Percentiles rank a stretch among this genome's conserved stretches.
Evolutionary conservation across 129 eudicot species (phyloP).

Genomic region (Gnaphalium uliginosum): DNA sequence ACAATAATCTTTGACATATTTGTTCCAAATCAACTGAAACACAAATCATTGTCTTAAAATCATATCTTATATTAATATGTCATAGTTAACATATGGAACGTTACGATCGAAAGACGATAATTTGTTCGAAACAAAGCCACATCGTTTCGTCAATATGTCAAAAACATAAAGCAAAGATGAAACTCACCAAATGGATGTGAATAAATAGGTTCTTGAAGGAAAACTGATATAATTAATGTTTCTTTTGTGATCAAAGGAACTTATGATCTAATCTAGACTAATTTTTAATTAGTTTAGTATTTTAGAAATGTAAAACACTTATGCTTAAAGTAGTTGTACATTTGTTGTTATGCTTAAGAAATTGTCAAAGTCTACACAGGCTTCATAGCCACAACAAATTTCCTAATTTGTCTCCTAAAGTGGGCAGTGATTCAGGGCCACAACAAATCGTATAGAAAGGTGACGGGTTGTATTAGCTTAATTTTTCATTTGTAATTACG

Average conservation of each 20-base stretch:
- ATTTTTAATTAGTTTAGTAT: not conserved
- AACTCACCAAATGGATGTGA: slow-evolving; percentile 17
- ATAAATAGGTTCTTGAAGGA: not conserved
- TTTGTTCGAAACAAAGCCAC: not conserved
- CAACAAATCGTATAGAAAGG: not conserved
- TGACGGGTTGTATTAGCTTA: not conserved
- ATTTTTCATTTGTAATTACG: not conserved
- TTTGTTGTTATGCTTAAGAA: slow-evolving; percentile 12
- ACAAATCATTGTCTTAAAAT: not conserved
- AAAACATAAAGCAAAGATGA: not conserved
- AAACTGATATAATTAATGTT: not conserved
- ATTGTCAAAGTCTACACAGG: not conserved
- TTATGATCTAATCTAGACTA: not conserved
- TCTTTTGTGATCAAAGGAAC: not conserved
- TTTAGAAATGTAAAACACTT: not conserved
- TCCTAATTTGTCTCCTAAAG: slow-evolving; percentile 8
- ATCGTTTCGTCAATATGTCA: not conserved
- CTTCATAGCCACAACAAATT: slow-evolving; percentile 9
- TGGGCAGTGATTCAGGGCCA: not conserved
- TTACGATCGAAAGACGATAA: not conserved
- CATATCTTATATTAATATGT: no score
- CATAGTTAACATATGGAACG: not conserved
- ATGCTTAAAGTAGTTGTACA: slow-evolving; percentile 8
- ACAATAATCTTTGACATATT: slow-evolving; percentile 26
- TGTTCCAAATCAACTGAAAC: slow-evolving; percentile 12